phyloP scores from a whole-genome alignment of 2,329 filamentous ascomycete genomes.

The Fusarium sp. region DNA sequence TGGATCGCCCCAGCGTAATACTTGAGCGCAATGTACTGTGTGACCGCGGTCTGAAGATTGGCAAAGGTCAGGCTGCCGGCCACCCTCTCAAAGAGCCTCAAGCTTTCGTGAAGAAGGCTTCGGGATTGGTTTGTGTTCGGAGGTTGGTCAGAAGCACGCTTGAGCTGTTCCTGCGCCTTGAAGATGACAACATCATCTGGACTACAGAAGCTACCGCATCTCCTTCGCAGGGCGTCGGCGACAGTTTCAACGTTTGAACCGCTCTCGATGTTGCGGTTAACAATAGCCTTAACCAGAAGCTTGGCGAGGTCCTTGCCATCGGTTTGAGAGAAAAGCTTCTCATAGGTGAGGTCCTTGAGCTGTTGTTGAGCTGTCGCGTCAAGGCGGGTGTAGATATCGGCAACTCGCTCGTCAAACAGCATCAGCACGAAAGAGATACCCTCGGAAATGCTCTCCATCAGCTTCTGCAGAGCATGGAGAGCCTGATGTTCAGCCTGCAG shows the following conservation, averaged over 20 bases:
- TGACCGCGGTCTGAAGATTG: constrained; percentile 81
- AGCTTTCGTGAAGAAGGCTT: constrained; percentile 86
- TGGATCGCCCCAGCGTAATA: constrained; percentile 96
- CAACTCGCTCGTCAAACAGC: constrained; percentile 91
- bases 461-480: constrained; percentile 83
- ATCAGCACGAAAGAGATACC: constrained; percentile 97
- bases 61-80: constrained; percentile 83
- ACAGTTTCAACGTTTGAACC: constrained; percentile 98
- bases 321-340: constrained; percentile 83
- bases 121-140: constrained; percentile 81
- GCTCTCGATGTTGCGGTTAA: constrained; percentile 96
- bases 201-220: constrained; percentile 97
- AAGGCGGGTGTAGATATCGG: constrained; percentile 85
- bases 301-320: constrained; percentile 91
- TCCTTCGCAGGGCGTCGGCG: constrained; percentile 89
- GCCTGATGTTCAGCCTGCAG: constrained; percentile 95
- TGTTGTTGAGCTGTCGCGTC: constrained; percentile 76
- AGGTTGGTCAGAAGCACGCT: constrained; percentile 84
- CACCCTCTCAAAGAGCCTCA: constrained; percentile 89
- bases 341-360: constrained; percentile 84
- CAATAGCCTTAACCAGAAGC: constrained; percentile 95
- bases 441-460: constrained; percentile 92
- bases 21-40: constrained; percentile 82
- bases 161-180: constrained; percentile 95
- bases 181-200: constrained; percentile 98